Evolutionary conservation across 352 stramenopile species (phyloP).

Genomic region (Phytophthora idaei): DNA sequence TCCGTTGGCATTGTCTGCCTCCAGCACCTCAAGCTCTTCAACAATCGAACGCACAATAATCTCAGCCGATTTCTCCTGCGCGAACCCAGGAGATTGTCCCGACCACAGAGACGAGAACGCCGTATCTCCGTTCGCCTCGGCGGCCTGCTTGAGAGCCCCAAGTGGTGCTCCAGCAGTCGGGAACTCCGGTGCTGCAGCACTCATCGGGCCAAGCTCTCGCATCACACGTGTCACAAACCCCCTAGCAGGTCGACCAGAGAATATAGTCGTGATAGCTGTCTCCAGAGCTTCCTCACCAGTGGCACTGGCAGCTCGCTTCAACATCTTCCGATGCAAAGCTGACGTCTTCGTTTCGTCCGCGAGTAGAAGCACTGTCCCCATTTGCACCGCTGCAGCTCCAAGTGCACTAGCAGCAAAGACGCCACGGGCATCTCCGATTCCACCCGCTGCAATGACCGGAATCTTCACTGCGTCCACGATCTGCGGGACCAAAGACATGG

Average conservation of each 20-base stretch:
- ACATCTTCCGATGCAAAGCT: constrained; percentile 31
- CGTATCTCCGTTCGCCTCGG: constrained; percentile 24
- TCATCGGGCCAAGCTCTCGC: constrained; percentile 38
- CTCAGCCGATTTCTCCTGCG: constrained; percentile 29
- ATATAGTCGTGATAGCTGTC: constrained; percentile 37
- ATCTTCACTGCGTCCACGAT: constrained; percentile 42
- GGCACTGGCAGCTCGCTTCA: constrained; percentile 40
- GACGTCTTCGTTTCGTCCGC: constrained; percentile 51
- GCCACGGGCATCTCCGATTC: constrained; percentile 54
- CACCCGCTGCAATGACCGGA: constrained; percentile 62
- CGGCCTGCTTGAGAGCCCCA: constrained; percentile 20
- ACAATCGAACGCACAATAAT: constrained; percentile 32
- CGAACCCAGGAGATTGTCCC: constrained; percentile 29
- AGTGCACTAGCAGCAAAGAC: constrained; percentile 47
- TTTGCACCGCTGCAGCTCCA: constrained; percentile 61
- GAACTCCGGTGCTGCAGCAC: constrained; percentile 29
- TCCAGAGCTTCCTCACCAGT: constrained; percentile 22
- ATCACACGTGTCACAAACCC: constrained; percentile 51
- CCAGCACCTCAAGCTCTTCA: constrained; percentile 16
- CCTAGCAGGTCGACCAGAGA: constrained; percentile 52
- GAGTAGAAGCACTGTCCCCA: constrained; percentile 65
- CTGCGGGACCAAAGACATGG: constrained; percentile 56
- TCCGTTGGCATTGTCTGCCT: too few species aligned
- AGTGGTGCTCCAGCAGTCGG: constrained; percentile 27
- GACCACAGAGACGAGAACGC: constrained; percentile 42